Base-by-base conservation (phyloP, 768 basidiomycete species). In the Termitomyces sp. region DNA sequence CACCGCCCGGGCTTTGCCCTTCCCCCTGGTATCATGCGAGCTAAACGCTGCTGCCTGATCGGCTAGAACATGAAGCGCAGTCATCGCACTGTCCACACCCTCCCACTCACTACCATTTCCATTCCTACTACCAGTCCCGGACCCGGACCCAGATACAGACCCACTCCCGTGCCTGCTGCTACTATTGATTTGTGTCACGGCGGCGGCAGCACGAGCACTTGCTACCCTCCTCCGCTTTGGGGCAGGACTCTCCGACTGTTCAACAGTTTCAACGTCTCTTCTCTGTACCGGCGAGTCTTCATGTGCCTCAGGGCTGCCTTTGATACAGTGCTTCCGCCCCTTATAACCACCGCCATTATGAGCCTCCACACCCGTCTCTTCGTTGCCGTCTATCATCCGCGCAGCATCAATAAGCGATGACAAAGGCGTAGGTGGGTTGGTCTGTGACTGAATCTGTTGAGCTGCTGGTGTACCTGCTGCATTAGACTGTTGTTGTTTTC, bases 21-120 rank as follows among this genome's bases (percentile, higher is more conserved):
- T 63, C 36, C 58, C 56, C 20, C 47, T 48, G 52, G 53, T 68
- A 50, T 60, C 74, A 65, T 64, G 74, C 59, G 62, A 76, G 66
- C 67, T 74, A 69, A 68, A 80, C 16, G 72, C 81, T 8, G 84
- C 84, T 3, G 88, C 86, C 66, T 89, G 86, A 61, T 88, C 87
- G 1, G 88, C 88, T 34, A 90, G 72, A 8, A 90, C 86, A 63
- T 90, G 87, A 64, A 90, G 71, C 7, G 84, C 88, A 59, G 82
- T 81, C 59, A 70, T 72, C 46, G 77, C 69, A 48, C 75, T 67
- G n/a, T 65, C 67, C 41, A 66, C 22, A 18, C 60, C 66, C 34
- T 61, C 52, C 36, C 49, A 42, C 10, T 61, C 49, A 36, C 61
- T 57, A 47, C 50, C 47, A 20, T 59, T 53, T 22, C 53, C 59